A percentile compares a stretch with the other conserved stretches of the same genome.
Evolutionary conservation across 106 monocot genomes (phyloP).

Genomic region (Dendrobium officinale): DNA sequence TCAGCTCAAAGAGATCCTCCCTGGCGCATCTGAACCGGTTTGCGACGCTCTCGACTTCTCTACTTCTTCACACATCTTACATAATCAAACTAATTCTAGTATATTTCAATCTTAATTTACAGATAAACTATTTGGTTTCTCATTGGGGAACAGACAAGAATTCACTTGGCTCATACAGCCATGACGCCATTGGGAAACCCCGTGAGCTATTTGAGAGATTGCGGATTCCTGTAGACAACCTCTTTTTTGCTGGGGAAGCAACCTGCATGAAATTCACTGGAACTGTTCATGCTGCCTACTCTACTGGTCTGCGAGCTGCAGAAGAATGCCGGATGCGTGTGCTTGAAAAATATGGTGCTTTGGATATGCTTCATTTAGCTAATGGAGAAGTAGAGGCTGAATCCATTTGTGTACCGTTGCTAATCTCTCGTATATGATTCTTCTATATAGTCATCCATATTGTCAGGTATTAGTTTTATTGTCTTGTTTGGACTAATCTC

Average conservation of each 20-base stretch:
- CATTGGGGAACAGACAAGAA: conserved; percentile 75
- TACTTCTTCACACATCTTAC: neutral
- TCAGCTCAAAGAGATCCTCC: conserved; percentile 76
- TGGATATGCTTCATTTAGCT: conserved; percentile 40
- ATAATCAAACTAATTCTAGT: too few species aligned
- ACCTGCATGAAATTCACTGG: conserved; percentile 70
- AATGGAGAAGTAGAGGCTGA: conserved; percentile 28
- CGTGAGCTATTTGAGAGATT: conserved; percentile 51
- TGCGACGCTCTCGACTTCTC: neutral
- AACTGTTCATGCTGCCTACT: conserved; percentile 74
- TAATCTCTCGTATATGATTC: conserved; percentile 74
- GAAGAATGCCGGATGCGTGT: conserved; percentile 75
- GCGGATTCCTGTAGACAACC: conserved; percentile 76
- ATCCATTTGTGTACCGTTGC: conserved; percentile 36
- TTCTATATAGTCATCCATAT: neutral
- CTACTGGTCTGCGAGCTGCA: conserved; percentile 72
- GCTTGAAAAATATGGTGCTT: conserved; percentile 44
- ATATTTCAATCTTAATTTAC: conserved; percentile 4
- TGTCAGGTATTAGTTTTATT: too few species aligned
- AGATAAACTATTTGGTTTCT: conserved; percentile 77
- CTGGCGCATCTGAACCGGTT: conserved; percentile 80
- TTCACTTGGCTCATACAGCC: conserved; percentile 71
- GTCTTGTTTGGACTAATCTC: too few species aligned
- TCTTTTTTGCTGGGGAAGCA: conserved; percentile 89
- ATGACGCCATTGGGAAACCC: conserved; percentile 44